phyloP scores from a whole-genome alignment of 2,329 filamentous ascomycete species.

The Aspergillus sp. region DNA sequence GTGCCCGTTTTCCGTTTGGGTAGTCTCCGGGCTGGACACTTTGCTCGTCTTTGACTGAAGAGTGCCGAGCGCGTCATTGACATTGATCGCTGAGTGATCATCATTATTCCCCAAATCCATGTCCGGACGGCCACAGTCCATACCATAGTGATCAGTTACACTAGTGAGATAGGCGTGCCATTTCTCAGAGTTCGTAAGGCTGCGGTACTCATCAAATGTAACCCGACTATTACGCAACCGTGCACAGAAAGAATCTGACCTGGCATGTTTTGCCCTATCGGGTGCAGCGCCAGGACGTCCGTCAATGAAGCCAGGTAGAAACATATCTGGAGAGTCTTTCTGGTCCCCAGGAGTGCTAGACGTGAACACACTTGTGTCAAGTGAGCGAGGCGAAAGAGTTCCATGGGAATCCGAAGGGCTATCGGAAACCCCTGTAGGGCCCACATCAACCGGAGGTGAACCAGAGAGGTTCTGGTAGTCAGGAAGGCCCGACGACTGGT shows the following conservation, averaged over 20 bases:
- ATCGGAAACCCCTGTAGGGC: background rate
- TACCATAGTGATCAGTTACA: conserved; percentile 58
- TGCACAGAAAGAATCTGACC: background rate
- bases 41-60: conserved; percentile 20
- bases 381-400: conserved; percentile 11
- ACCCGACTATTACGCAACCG: background rate
- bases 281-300: background rate
- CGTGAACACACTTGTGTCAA: conserved; percentile 9
- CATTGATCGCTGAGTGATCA: conserved; percentile 65
- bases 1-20: background rate
- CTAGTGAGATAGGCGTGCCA: conserved; percentile 34
- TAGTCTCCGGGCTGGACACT: conserved; percentile 1
- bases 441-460: background rate
- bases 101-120: conserved; percentile 70
- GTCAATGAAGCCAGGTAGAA: conserved; percentile 14
- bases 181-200: conserved; percentile 22
- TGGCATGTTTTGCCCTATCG: background rate
- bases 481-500: conserved; percentile 4
- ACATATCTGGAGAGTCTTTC: conserved; percentile 11
- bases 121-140: conserved; percentile 70
- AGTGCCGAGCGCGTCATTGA: conserved; percentile 40
- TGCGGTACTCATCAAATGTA: conserved; percentile 30
- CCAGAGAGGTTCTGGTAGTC: background rate
- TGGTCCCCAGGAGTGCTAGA: conserved; percentile 1
- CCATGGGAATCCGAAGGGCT: conserved; percentile 10